Evolutionary conservation across 495 filamentous ascomycete genomes (phyloP).

Genomic region (Aspergillus hancockii): DNA sequence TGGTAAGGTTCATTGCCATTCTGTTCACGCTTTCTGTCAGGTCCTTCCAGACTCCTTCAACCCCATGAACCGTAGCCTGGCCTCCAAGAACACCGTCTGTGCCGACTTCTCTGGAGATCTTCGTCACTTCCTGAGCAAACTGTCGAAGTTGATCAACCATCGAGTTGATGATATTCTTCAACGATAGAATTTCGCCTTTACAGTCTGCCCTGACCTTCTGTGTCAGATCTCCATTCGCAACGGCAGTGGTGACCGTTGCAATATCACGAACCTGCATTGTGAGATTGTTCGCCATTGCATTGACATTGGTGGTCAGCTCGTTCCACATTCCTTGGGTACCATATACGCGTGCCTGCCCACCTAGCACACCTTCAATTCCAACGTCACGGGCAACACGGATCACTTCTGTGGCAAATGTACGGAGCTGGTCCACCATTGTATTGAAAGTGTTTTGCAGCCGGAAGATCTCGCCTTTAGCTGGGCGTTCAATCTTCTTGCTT

Average conservation of each 20-base stretch:
- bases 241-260: constrained; percentile 94
- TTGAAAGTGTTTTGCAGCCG: constrained; percentile 98
- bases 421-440: constrained; percentile 97
- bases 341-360: constrained; percentile 94
- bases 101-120: constrained; percentile 95
- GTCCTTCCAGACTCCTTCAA: constrained; percentile 97
- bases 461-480: constrained; percentile 94
- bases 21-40: constrained; percentile 97
- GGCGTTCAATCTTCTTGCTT: constrained; percentile 92
- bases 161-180: constrained; percentile 97
- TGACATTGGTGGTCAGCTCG: constrained; percentile 96
- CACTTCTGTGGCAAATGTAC: constrained; percentile 96
- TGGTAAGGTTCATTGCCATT: constrained; percentile 98
- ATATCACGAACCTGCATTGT: constrained; percentile 98
- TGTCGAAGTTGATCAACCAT: constrained; percentile 98
- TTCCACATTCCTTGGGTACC: constrained; percentile 89
- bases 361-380: constrained; percentile 96
- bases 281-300: constrained; percentile 96
- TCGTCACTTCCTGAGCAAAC: constrained; percentile 96
- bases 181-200: constrained; percentile 90
- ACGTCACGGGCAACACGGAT: constrained; percentile 95
- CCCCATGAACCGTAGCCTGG: constrained; percentile 94
- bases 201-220: constrained; percentile 97
- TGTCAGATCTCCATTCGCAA: constrained; percentile 93
- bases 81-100: constrained; percentile 94